These are phyloP conservation scores for Xylariaceae sp. DNA, from an alignment of 2,329 filamentous ascomycete genomes.

Conservation along the genomic window DNA sequence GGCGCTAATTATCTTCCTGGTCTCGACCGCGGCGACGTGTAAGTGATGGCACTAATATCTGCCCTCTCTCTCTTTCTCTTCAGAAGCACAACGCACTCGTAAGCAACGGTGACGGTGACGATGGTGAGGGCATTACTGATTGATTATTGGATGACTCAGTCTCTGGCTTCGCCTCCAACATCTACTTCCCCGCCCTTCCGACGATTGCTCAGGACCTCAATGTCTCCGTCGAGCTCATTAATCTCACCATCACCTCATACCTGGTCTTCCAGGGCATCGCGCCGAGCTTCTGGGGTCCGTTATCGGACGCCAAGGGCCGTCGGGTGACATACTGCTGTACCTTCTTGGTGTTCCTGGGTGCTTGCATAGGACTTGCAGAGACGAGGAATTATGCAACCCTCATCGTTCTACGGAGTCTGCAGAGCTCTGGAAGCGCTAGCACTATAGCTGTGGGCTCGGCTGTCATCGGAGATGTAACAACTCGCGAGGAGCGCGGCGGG, in stretches of 20 bases:
- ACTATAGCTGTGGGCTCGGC: conserved; percentile 50
- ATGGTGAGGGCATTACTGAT: background rate
- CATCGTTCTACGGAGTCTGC: conserved; percentile 46
- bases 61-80: background rate
- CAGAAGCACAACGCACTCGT: background rate
- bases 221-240: conserved; percentile 37
- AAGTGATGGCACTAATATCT: conserved; percentile 14
- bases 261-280: conserved; percentile 52
- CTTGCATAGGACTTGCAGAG: conserved; percentile 44
- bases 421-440: conserved; percentile 49
- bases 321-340: conserved; percentile 44
- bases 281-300: conserved; percentile 45
- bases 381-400: conserved; percentile 42
- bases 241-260: conserved; percentile 43
- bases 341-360: conserved; percentile 42
- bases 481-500: conserved; percentile 49
- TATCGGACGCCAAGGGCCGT: conserved; percentile 45
- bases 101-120: background rate
- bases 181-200: conserved; percentile 46
- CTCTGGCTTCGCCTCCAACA: conserved; percentile 40
- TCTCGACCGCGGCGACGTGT: conserved; percentile 49
- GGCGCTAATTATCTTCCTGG: conserved; percentile 41
- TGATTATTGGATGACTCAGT: conserved; percentile 25
- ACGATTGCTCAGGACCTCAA: conserved; percentile 40
- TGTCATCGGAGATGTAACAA: conserved; percentile 55